These are phyloP conservation scores for Waitea zeae DNA, from an alignment of 1,284 basidiomycete species.

Conservation along the genomic window DNA sequence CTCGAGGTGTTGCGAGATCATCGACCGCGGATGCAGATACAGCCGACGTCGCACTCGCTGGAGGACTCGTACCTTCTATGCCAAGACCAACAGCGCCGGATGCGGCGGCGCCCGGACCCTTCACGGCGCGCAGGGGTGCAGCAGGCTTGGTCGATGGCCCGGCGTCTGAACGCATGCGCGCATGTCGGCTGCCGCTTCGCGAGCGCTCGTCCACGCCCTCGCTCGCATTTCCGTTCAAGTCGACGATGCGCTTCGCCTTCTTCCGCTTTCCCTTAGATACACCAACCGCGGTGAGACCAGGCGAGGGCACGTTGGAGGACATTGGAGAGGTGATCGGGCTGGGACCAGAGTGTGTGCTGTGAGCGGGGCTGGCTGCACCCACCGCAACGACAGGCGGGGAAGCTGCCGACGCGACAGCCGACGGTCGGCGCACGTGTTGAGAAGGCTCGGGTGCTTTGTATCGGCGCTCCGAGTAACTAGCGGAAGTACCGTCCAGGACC, in stretches of 20 bases:
- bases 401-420: not conserved
- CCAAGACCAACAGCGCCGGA: no score
- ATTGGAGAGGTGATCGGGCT: not conserved
- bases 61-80: no score
- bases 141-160: no score
- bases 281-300: slow-evolving; percentile 32
- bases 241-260: slow-evolving; percentile 53
- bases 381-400: no score
- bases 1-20: not conserved
- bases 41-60: no score
- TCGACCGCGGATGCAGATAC: no score
- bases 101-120: no score
- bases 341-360: not conserved
- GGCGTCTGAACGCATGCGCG: slow-evolving; percentile 1
- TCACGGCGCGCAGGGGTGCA: no score
- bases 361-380: no score
- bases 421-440: not conserved
- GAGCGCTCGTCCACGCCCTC: slow-evolving; percentile 15
- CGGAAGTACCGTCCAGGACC: slow-evolving; percentile 54
- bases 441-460: not conserved
- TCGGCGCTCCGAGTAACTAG: slow-evolving; percentile 65
- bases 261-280: slow-evolving; percentile 29
- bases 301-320: slow-evolving; percentile 14
- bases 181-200: slow-evolving; percentile 10
- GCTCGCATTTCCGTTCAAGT: slow-evolving; percentile 31